These are phyloP conservation scores for Thuja plicata DNA, from an alignment of 83 land plant genomes.

Conservation along the genomic window DNA sequence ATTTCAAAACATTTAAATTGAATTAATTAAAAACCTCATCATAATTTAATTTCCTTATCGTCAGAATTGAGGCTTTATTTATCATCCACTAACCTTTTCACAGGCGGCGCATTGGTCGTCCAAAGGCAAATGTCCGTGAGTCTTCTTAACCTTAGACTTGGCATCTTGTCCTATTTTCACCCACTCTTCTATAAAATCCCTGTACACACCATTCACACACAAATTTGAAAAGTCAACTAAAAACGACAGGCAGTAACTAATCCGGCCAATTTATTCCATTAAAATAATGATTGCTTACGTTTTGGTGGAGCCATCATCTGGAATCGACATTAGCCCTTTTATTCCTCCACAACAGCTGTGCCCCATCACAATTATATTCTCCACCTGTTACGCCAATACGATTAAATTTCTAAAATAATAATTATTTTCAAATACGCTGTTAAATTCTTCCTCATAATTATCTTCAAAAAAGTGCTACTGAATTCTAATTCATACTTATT, in stretches of 20 bases:
- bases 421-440: too few species aligned
- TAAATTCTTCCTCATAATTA: neutral
- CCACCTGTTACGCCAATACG: slow-evolving; percentile 27
- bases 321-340: slow-evolving; percentile 73
- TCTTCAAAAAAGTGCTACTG: neutral
- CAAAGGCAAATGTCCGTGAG: slow-evolving; percentile 16
- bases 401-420: too few species aligned
- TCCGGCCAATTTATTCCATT: too few species aligned
- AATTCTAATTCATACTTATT: neutral
- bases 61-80: too few species aligned
- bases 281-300: slow-evolving; percentile 25
- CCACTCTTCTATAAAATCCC: slow-evolving; percentile 85
- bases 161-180: slow-evolving; percentile 63
- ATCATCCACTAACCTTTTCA: slow-evolving; percentile 42
- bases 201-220: slow-evolving; percentile 13
- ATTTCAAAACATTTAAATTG: too few species aligned
- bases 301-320: slow-evolving; percentile 51
- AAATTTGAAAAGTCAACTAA: neutral
- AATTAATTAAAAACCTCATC: too few species aligned
- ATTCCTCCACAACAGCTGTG: slow-evolving; percentile 92
- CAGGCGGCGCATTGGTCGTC: slow-evolving; percentile 44
- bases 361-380: slow-evolving; percentile 70
- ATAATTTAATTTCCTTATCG: too few species aligned
- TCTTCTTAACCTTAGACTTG: slow-evolving; percentile 31
- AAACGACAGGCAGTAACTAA: neutral